Base-by-base conservation (phyloP, 441 rosid genomes). In the Erysimum pusillum region DNA sequence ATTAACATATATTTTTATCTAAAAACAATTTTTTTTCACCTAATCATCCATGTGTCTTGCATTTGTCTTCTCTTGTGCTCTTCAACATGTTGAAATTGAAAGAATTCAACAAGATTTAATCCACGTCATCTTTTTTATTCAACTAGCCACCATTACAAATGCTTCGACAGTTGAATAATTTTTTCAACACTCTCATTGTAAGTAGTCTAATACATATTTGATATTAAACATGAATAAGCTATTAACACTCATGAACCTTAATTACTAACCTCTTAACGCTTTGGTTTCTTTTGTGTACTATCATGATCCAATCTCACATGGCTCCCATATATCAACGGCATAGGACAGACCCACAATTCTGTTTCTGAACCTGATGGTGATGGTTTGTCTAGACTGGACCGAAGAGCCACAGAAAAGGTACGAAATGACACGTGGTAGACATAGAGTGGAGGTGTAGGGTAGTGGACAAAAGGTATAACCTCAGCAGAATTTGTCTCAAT, bases 391-490 rank as follows among this genome's bases (percentile, higher is more conserved):
- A 35, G 67, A 25, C 59, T 28, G 22, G 59, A 62, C 35, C 35
- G 10, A 20, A 39, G 66, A 61, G 49, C 48, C 13, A 61, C 49
- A 39, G 34, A 39, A 9, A 61, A 7, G 12, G 66, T 39, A 20
- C 66, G 48, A 39, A 18, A 39, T 14, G 17, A 60, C 49, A 39
- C 32, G 49, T 38, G 48, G 48, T 39, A 6, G 11, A 22, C n/a
- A 61, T 1, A 20, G 66, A 20, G 12, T 18, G 49, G 34, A 17
- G 64, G 31, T 39, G 20, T 20, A 39, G 11, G 34, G 32, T 18
- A 60, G 48, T 60, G 46, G 65, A 38, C 28, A 59, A 59, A 59
- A 59, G 45, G 49, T 25, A 35, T 59, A 59, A 35, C 63, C 8
- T 60, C 32, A 38, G 31, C 46, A 60, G 10, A 18, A 20, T 62